Percentiles rank a stretch among this genome's conserved stretches.
Evolutionary conservation across 495 filamentous ascomycete genomes (phyloP).

Genomic region (Penicillium lividum): DNA sequence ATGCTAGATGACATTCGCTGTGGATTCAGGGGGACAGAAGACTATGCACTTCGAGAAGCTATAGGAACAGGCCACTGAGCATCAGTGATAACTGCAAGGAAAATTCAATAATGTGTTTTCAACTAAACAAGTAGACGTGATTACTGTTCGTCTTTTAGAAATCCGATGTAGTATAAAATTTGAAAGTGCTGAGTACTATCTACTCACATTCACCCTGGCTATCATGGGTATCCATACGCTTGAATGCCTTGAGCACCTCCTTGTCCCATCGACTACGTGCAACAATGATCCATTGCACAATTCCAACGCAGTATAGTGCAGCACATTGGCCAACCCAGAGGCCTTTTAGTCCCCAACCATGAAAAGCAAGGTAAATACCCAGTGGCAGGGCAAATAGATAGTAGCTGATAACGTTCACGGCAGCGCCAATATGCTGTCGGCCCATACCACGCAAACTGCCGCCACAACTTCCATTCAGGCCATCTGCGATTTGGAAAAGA

Average conservation of each 20-base stretch:
- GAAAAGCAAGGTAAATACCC: constrained; percentile 84
- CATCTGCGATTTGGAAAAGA: constrained; percentile 91
- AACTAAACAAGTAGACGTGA: too few species aligned
- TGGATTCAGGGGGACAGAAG: too few species aligned
- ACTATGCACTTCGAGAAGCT: too few species aligned
- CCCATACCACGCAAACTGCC: constrained; percentile 84
- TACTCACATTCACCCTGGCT: too few species aligned
- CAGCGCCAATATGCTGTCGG: constrained; percentile 81
- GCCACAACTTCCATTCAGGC: constrained; percentile 82
- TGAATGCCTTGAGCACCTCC: constrained; percentile 75
- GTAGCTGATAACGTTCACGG: constrained; percentile 85
- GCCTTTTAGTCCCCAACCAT: constrained; percentile 83
- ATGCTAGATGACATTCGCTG: too few species aligned
- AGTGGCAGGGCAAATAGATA: constrained; percentile 82
- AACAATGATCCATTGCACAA: constrained; percentile 79
- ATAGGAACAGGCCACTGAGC: too few species aligned
- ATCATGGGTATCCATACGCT: constrained; percentile 62
- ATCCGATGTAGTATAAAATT: too few species aligned
- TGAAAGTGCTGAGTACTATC: too few species aligned
- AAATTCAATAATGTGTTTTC: too few species aligned
- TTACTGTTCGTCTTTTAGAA: too few species aligned
- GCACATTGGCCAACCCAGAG: constrained; percentile 91
- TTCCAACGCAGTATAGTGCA: constrained; percentile 80
- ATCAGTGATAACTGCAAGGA: too few species aligned
- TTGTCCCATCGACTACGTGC: constrained; percentile 74